Evolutionary conservation across 164 flowering plant species (phyloP), one percentile per base, ranked within the genome.

Genomic region (Vitis labrusca): DNA sequence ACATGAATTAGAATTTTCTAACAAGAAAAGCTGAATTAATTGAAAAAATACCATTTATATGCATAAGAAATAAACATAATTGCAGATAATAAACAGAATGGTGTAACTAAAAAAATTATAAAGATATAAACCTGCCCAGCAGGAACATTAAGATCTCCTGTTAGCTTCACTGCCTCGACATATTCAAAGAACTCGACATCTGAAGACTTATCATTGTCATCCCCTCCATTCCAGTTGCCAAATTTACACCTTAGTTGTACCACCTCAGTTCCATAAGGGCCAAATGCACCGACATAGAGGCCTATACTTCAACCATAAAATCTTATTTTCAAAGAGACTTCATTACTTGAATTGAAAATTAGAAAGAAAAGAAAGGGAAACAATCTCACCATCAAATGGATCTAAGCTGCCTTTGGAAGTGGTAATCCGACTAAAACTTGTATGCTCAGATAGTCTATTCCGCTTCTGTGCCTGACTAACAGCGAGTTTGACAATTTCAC

Each of bases 81-180:
- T 55, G 54, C 65, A 78, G 12, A 27, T n/a, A 76, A 44, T 64
- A 17, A 29, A 53, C 32, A 48, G 49, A 32, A 27, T 19, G 62
- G 12, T 19, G 37, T 10, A 62, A 44, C n/a, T 19, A 37, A 11
- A 23, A 10, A 61, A 61, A 61, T 10, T 10, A 57, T 2, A 32
- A 64, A 56, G 48, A n/a, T 66, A 67, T 47, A 61, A 9, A 90
- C 99, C 98, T 95, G 83, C 76, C 99, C 99, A 77, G 96, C 97
- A 78, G 99, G 99, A 75, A 95, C 92, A 85, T 88, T 90, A 7
- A 92, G 84, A 77, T 95, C 97, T 37, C 99, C 99, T 30, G 99
- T 95, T 55, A 95, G 81, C 86, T 90, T 95, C 65, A 93, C 89
- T 53, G 98, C 99, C 77, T 95, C 99, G 62, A 93, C 99, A 77